phyloP scores from a whole-genome alignment of 768 basidiomycete genomes.

The Amanita inopinata region DNA sequence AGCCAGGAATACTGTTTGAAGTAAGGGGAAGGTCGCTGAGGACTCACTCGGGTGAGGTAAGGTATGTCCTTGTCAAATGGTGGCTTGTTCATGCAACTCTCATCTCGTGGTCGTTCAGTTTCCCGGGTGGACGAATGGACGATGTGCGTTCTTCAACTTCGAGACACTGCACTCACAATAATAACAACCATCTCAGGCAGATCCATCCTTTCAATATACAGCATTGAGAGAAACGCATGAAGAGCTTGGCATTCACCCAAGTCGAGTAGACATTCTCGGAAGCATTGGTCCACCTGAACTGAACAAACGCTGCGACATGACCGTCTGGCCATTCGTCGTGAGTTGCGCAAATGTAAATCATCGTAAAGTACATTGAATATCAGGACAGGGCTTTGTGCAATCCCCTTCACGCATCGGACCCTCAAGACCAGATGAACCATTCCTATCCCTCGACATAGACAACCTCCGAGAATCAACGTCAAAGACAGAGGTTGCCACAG shows the following conservation, averaged over 20 bases:
- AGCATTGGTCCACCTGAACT: conserved; percentile 51
- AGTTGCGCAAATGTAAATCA: conserved; percentile 18
- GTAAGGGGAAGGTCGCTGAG: conserved; percentile 55
- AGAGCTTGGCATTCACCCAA: conserved; percentile 56
- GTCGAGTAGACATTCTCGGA: conserved; percentile 58
- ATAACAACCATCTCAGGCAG: conserved; percentile 28
- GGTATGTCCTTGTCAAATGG: conserved; percentile 28
- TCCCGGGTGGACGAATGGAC: conserved; percentile 68
- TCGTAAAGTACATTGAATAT: not conserved
- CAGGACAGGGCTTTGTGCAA: conserved; percentile 21
- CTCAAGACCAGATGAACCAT: conserved; percentile 25
- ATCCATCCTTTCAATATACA: conserved; percentile 40
- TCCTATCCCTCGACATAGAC: conserved; percentile 50
- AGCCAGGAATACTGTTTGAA: conserved; percentile 63
- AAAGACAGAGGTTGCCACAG: conserved; percentile 52
- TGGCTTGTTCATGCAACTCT: not conserved
- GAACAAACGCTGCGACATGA: conserved; percentile 45
- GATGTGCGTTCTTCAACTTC: conserved; percentile 28
- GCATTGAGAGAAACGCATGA: conserved; percentile 70
- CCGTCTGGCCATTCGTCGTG: conserved; percentile 74
- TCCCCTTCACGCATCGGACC: not conserved
- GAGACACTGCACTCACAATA: conserved; percentile 9
- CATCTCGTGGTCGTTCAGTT: conserved; percentile 44
- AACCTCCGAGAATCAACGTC: conserved; percentile 38
- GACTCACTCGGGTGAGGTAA: conserved; percentile 75